Base-by-base conservation (phyloP, 2,329 filamentous ascomycete species). In the Onygenales sp. region DNA sequence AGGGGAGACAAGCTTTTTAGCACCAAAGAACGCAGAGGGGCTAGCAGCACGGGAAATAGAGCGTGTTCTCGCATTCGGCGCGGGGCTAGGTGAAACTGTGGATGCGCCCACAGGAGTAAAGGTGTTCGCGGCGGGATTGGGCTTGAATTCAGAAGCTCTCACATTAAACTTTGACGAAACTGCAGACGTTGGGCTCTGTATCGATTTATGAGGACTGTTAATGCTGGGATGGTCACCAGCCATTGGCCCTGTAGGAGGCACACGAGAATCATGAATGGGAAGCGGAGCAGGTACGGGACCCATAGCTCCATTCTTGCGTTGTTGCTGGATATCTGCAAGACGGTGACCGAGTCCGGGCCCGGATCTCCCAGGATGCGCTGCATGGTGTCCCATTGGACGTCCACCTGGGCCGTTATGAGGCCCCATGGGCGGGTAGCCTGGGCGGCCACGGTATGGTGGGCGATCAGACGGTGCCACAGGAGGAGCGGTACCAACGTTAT, bases 121-220 rank as follows among this genome's bases (percentile, higher is more conserved):
- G 1, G 85, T 78, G 44, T 81, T 80, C 0, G 91, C 90, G 57
- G 86, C 86, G 4, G 88, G 84, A 62, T 86, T 94, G 14, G 92
- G 93, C 59, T 86, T 84, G 72, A 96, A 97, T 63, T 95, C 90
- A 64, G 78, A 72, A 0, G 82, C 83, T 51, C 77, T 78, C 38
- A 80, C 81, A 58, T 84, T 84, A 67, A 85, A 79, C 55, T 78
- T 76, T 6, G 73, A 77, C 3, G 78, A 76, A 1, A 67, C 65
- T 14, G 73, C 75, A 5, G 80, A 80, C 1, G 72, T 73, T 8
- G 80, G 79, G 36, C 78, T 80, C 55, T 78, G 76, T 35, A 73
- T 67, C 57, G 69, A 72, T 48, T 75, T 74, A 43, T 61, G 65
- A 31, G 73, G 70, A 58, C 69, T 74, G 14, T 67, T 67, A 32